Percentiles rank a stretch among this genome's conserved stretches.
These are phyloP conservation scores for Cercospora citrullina DNA, from an alignment of 2,329 filamentous ascomycete species.

Conservation along the genomic window DNA sequence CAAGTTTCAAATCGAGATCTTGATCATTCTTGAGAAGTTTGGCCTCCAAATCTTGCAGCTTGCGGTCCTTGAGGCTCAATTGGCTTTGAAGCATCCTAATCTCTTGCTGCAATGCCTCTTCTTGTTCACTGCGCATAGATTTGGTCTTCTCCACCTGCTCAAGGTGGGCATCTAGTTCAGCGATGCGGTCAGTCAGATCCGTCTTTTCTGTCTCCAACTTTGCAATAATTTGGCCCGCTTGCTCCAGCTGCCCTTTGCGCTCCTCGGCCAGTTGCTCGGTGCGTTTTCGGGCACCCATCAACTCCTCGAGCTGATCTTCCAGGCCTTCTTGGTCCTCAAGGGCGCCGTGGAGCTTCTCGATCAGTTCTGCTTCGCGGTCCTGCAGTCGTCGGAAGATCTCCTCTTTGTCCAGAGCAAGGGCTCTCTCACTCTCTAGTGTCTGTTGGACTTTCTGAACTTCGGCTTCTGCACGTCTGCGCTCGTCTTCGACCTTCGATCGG, in stretches of 20 bases:
- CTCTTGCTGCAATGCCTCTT: slow-evolving; percentile 76
- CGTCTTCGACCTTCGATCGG: slow-evolving; percentile 81
- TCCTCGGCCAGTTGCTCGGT: slow-evolving; percentile 81
- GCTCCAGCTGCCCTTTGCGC: slow-evolving; percentile 79
- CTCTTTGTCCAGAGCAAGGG: slow-evolving; percentile 95
- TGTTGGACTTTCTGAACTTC: slow-evolving; percentile 91
- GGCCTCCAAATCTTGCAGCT: slow-evolving; percentile 80
- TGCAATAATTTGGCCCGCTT: slow-evolving; percentile 83
- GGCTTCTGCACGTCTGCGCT: slow-evolving; percentile 79
- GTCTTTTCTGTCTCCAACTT: slow-evolving; percentile 85
- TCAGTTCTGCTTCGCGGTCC: slow-evolving; percentile 83
- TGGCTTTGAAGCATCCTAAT: slow-evolving; percentile 91
- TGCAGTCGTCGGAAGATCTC: slow-evolving; percentile 98
- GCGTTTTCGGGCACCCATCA: slow-evolving; percentile 85
- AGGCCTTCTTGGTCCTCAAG: slow-evolving; percentile 92
- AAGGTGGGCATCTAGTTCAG: slow-evolving; percentile 69
- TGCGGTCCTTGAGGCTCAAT: slow-evolving; percentile 82
- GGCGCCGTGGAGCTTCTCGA: slow-evolving; percentile 87
- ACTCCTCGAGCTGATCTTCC: slow-evolving; percentile 86
- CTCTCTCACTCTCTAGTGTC: slow-evolving; percentile 90
- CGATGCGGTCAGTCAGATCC: slow-evolving; percentile 66
- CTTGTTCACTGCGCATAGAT: slow-evolving; percentile 71
- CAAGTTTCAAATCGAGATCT: slow-evolving; percentile 82
- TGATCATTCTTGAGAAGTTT: slow-evolving; percentile 84
- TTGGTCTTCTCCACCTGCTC: slow-evolving; percentile 69